Conservation (phyloP, 257 asterid genomes). For the Linderniella brevidens region DNA sequence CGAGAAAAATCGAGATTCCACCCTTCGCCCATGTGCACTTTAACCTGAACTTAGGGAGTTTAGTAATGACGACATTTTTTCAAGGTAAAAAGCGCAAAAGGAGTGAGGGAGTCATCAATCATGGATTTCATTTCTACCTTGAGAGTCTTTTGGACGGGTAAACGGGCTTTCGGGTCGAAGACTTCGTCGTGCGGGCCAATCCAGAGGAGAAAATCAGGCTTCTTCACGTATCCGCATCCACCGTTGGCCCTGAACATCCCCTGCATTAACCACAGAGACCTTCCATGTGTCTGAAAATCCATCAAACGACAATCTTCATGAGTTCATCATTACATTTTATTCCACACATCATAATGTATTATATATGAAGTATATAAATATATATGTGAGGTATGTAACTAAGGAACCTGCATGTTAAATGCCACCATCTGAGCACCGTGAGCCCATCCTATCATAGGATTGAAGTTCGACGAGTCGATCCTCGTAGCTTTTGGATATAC, state of each 20-base stretch:
- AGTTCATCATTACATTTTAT: not conserved
- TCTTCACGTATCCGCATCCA: constrained; percentile 69
- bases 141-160: constrained; percentile 49
- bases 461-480: constrained; percentile 73
- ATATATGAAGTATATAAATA: too few species aligned
- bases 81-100: not conserved
- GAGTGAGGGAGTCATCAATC: not conserved
- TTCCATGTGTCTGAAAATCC: constrained; percentile 48
- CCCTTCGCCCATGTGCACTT: constrained; percentile 78
- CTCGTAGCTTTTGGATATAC: constrained; percentile 79
- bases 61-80: not conserved
- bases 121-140: constrained; percentile 24
- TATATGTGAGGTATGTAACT: too few species aligned
- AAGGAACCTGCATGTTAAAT: constrained; percentile 91
- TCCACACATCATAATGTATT: too few species aligned
- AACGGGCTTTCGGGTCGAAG: constrained; percentile 55
- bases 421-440: constrained; percentile 99
- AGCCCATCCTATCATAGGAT: constrained; percentile 66
- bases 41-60: constrained; percentile 27
- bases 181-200: constrained; percentile 29
- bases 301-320: not conserved
- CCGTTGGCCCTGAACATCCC: constrained; percentile 92
- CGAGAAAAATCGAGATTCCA: constrained; percentile 93
- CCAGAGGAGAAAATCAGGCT: constrained; percentile 55
- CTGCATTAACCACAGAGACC: constrained; percentile 88